Evolutionary conservation across 345 rosid species (phyloP).

Genomic region (Balakata baccata): DNA sequence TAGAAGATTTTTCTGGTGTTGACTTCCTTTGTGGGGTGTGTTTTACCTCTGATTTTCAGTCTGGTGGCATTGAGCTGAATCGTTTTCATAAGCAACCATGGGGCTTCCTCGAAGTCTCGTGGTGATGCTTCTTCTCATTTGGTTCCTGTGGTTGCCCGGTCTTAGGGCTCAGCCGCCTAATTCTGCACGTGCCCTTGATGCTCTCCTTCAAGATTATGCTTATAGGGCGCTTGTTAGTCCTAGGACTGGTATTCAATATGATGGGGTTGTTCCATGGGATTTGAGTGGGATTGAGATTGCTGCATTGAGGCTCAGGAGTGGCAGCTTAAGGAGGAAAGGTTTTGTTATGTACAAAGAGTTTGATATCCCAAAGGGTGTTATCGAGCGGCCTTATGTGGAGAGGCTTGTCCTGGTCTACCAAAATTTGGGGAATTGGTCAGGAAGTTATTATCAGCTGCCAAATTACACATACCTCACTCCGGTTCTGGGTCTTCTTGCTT

Average conservation of each 20-base stretch:
- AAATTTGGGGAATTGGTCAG: constrained; percentile 78
- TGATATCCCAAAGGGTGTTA: constrained; percentile 49
- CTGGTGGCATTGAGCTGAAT: constrained; percentile 32
- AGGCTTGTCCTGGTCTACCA: constrained; percentile 86
- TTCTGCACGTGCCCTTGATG: constrained; percentile 54
- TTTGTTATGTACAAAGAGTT: constrained; percentile 54
- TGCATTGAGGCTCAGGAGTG: constrained; percentile 80
- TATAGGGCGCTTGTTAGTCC: constrained; percentile 64
- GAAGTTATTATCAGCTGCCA: constrained; percentile 52
- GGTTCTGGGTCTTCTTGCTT: constrained; percentile 78
- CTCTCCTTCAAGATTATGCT: constrained; percentile 87
- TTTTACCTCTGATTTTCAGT: constrained; percentile 8
- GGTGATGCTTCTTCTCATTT: constrained; percentile 35
- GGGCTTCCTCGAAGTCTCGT: constrained; percentile 56
- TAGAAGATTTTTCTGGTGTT: constrained; percentile 5
- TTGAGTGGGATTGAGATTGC: constrained; percentile 66
- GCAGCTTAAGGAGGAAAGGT: constrained; percentile 69
- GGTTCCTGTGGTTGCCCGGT: constrained; percentile 27
- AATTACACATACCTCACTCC: constrained; percentile 64
- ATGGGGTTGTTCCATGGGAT: constrained; percentile 56
- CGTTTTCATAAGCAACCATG: constrained; percentile 45
- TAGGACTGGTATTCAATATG: constrained; percentile 62
- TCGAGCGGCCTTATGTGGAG: constrained; percentile 57
- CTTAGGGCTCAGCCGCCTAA: constrained; percentile 36
- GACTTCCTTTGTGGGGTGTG: constrained; percentile 12